Evolutionary conservation across 2,329 filamentous ascomycete genomes (phyloP).

Genomic region (Byssoonygena ceratinophila): DNA sequence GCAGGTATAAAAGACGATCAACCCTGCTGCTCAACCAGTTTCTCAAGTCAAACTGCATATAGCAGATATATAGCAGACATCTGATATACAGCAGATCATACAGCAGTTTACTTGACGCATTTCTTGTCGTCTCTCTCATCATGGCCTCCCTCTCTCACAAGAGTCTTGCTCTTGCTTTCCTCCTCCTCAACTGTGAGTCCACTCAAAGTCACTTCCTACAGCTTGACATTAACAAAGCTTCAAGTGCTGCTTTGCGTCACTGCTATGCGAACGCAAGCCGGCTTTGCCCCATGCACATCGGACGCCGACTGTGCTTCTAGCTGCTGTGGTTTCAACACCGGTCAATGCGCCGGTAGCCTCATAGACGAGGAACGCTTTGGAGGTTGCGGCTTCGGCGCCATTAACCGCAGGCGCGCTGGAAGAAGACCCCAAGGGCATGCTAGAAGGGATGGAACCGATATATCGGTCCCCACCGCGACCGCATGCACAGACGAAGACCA

Average conservation of each 20-base stretch:
- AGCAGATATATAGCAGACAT: too few relatives aligned
- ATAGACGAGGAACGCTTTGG: conserved; percentile 21
- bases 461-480: too few relatives aligned
- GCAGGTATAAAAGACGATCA: too few relatives aligned
- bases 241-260: background rate
- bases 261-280: conserved; percentile 17
- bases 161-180: background rate
- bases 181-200: conserved; percentile 12
- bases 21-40: background rate
- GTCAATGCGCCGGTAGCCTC: conserved; percentile 19
- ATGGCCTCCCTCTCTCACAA: conserved; percentile 2
- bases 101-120: too few relatives aligned
- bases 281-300: conserved; percentile 18
- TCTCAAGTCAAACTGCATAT: too few relatives aligned
- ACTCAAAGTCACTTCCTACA: background rate
- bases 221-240: background rate
- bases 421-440: background rate
- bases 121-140: too few relatives aligned
- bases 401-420: background rate
- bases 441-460: too few relatives aligned
- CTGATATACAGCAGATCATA: too few relatives aligned
- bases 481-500: too few relatives aligned
- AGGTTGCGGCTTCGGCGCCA: conserved; percentile 22
- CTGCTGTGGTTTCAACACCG: conserved; percentile 24
- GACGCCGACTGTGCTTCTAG: conserved; percentile 22